A percentile compares a stretch with the other conserved stretches of the same genome.
Evolutionary conservation across 148 eudicot species (phyloP).

Genomic region (Euryodendron excelsum): DNA sequence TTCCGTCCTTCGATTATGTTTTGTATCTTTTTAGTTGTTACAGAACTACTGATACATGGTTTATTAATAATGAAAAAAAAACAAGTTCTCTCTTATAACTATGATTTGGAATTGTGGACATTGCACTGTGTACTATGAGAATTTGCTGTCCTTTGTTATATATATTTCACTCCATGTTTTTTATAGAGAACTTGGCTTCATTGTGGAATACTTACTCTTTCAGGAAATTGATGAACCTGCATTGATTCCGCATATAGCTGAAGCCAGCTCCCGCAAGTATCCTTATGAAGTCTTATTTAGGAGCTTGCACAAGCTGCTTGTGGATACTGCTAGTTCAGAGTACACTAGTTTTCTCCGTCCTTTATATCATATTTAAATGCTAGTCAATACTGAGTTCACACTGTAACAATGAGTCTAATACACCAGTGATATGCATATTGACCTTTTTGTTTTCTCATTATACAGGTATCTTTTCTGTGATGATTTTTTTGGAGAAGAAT

Average conservation of each 20-base stretch:
- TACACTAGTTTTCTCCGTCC: slow-evolving; percentile 29
- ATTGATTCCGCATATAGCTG: slow-evolving; percentile 96
- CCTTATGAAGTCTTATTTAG: slow-evolving; percentile 98
- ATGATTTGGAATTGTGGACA: not conserved
- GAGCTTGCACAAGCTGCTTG: slow-evolving; percentile 94
- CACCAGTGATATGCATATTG: not conserved
- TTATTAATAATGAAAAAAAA: not conserved
- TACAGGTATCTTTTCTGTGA: slow-evolving; percentile 93
- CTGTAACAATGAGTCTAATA: not conserved
- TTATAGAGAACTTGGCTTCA: not conserved
- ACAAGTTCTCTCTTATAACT: not conserved
- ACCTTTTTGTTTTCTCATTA: slow-evolving; percentile 10
- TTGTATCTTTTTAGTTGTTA: too few species aligned
- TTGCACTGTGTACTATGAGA: not conserved
- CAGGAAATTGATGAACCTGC: slow-evolving; percentile 99
- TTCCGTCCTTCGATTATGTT: too few species aligned
- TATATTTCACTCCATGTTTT: too few species aligned
- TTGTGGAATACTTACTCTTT: slow-evolving; percentile 15
- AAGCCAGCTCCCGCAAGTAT: slow-evolving; percentile 93
- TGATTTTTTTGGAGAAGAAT: slow-evolving; percentile 93
- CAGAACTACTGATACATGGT: not conserved
- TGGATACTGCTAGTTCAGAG: slow-evolving; percentile 99
- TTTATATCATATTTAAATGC: slow-evolving; percentile 6
- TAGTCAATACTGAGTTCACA: slow-evolving; percentile 5
- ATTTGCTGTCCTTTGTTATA: not conserved